Conservation (phyloP, 2,329 filamentous ascomycete genomes). For the Ceratocystis albifundus region DNA sequence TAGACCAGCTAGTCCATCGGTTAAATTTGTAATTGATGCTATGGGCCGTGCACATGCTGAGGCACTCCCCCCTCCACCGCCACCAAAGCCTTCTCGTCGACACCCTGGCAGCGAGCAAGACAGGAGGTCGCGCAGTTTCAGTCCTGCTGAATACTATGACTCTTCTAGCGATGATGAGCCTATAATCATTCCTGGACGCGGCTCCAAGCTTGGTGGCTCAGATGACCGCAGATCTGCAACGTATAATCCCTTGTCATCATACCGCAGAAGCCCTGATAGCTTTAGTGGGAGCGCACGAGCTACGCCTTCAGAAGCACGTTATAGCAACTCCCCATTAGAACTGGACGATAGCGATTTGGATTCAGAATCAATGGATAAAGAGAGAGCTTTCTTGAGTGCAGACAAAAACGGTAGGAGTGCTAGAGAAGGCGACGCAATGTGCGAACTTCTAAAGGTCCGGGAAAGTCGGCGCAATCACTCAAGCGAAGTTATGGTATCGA, state of each 20-base stretch:
- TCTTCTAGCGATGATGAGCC: constrained; percentile 54
- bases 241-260: not conserved
- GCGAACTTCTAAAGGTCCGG: constrained; percentile 48
- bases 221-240: constrained; percentile 33
- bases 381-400: not conserved
- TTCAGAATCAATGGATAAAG: constrained; percentile 41
- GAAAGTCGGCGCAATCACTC: constrained; percentile 40
- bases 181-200: constrained; percentile 52
- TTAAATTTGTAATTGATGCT: constrained; percentile 53
- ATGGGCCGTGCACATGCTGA: constrained; percentile 48
- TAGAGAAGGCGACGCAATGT: constrained; percentile 45
- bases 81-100: constrained; percentile 9
- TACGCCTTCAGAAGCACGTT: constrained; percentile 31
- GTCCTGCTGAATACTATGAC: constrained; percentile 36
- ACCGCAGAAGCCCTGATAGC: not conserved
- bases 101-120: constrained; percentile 16
- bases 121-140: constrained; percentile 23
- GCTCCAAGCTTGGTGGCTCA: constrained; percentile 43
- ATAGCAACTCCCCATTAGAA: constrained; percentile 28
- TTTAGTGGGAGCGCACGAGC: constrained; percentile 34
- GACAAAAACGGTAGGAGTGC: constrained; percentile 20
- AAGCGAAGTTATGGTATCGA: constrained; percentile 15
- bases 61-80: constrained; percentile 27
- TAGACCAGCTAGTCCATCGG: constrained; percentile 44
- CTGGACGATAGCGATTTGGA: constrained; percentile 48